Base-by-base conservation (phyloP, 805 yeast species). In the Wickerhamiella alocasiicola region DNA sequence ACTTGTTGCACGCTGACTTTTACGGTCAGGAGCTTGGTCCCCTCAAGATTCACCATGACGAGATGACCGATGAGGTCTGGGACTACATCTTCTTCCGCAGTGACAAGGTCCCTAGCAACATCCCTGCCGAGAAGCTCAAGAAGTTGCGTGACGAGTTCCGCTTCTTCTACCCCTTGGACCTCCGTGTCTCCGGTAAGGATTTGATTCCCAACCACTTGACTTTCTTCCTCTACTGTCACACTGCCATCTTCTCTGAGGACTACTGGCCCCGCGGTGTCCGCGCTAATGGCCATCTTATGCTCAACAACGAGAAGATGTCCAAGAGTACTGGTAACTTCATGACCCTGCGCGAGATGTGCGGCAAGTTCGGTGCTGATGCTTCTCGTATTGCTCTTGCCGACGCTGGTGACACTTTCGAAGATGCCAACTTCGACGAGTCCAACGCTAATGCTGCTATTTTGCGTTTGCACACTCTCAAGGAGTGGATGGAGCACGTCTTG, bases 221-320 rank as follows among this genome's bases (percentile, higher is more conserved):
- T 13, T 91, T 91, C 74, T 85, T 80, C 74, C 75, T 91, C 57
- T 91, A 91, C 66, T 70, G 81, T 40, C 94, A 88, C 59, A 85
- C 82, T 52, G 96, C 97, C 12, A 61, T 91, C 43, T 91, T 91
- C 80, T 91, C 91, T 41, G 79, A 76, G 68, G 68, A 71, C 53
- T 74, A 72, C 69, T 91, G 97, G 97, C 98, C 97, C 47, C 71
- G 63, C 52, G 95, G 96, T 61, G 72, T 91, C 49, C 79, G 98
- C 65, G 81, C 82, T 48, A 91, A 91, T 55, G 98, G 98, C 51
- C 98, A 91, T 60, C 73, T 91, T 65, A 63, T 91, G 70, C 73
- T 91, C 61, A 91, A 91, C 68, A 88, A 91, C 60, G 91, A 88
- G 54, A 91, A 91, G 72, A 91, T 91, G 98, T 78, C 96, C 42